These are phyloP conservation scores for Cyberlindnera americana DNA, from an alignment of 805 yeast genomes.

Conservation along the genomic window DNA sequence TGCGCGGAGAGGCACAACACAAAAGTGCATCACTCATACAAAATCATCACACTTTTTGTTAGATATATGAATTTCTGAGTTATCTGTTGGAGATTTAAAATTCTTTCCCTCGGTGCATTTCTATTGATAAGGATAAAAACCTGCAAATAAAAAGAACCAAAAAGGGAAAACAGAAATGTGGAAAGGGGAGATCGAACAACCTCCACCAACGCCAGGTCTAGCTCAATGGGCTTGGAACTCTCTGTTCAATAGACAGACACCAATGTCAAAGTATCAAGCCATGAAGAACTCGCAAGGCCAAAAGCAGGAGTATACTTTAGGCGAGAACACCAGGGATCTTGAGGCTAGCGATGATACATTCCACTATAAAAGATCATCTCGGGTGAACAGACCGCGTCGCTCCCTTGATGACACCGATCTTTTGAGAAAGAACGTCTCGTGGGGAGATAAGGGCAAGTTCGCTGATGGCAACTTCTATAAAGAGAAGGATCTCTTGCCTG, in stretches of 20 bases:
- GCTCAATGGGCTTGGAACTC: constrained; percentile 28
- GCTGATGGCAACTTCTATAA: constrained; percentile 7
- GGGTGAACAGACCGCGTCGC: constrained; percentile 1
- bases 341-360: constrained; percentile 16
- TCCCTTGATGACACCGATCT: constrained; percentile 7
- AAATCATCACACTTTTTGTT: no score
- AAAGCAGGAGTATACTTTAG: not conserved
- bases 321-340: constrained; percentile 7
- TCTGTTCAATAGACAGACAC: constrained; percentile 25
- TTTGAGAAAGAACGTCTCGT: constrained; percentile 4
- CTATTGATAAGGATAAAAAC: no score
- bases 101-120: no score
- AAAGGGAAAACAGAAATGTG: not conserved
- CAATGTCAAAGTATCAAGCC: constrained; percentile 25
- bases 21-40: no score
- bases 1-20: no score
- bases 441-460: constrained; percentile 1
- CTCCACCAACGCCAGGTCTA: constrained; percentile 28
- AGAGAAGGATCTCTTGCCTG: constrained; percentile 22
- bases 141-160: no score
- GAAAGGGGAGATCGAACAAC: constrained; percentile 7
- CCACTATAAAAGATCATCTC: constrained; percentile 11
- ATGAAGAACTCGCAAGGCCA: constrained; percentile 5
- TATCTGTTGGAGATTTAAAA: no score
- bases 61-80: no score